Conservation (phyloP, 345 rosid species). For the Linum tenue region DNA sequence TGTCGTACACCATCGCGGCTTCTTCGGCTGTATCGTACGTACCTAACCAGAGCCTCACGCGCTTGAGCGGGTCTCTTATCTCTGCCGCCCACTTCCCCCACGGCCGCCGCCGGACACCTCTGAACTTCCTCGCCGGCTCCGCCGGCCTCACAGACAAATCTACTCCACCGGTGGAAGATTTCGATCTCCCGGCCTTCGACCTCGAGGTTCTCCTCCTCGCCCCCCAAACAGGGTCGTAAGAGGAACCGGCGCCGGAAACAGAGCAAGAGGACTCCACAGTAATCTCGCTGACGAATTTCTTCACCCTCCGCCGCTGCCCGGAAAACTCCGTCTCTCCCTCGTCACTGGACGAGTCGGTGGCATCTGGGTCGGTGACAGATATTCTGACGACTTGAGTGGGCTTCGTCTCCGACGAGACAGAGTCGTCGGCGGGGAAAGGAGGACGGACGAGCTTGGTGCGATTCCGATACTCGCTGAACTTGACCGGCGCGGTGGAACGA, state of each 20-base stretch:
- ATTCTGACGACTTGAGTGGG: slow-evolving; percentile 52
- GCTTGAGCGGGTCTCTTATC: slow-evolving; percentile 75
- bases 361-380: slow-evolving; percentile 73
- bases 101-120: slow-evolving; percentile 89
- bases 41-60: slow-evolving; percentile 83
- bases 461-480: slow-evolving; percentile 49
- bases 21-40: slow-evolving; percentile 91
- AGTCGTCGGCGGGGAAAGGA: slow-evolving; percentile 1
- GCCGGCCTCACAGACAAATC: slow-evolving; percentile 3
- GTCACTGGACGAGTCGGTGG: slow-evolving; percentile 94
- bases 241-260: background rate
- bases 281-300: slow-evolving; percentile 63
- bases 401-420: background rate
- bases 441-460: slow-evolving; percentile 21
- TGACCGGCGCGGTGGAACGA: slow-evolving; percentile 16
- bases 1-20: slow-evolving; percentile 88
- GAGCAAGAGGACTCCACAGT: slow-evolving; percentile 28
- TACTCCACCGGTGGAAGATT: background rate
- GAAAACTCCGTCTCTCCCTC: slow-evolving; percentile 32
- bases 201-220: slow-evolving; percentile 3
- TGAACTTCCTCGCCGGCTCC: slow-evolving; percentile 44
- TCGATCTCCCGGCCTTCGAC: slow-evolving; percentile 12
- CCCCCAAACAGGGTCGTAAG: background rate
- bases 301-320: slow-evolving; percentile 27
- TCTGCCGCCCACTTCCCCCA: slow-evolving; percentile 99